Evolutionary conservation across 139 green algal species (phyloP), one percentile per base, ranked within the genome.

Genomic region (Chlamydomonas applanata): DNA sequence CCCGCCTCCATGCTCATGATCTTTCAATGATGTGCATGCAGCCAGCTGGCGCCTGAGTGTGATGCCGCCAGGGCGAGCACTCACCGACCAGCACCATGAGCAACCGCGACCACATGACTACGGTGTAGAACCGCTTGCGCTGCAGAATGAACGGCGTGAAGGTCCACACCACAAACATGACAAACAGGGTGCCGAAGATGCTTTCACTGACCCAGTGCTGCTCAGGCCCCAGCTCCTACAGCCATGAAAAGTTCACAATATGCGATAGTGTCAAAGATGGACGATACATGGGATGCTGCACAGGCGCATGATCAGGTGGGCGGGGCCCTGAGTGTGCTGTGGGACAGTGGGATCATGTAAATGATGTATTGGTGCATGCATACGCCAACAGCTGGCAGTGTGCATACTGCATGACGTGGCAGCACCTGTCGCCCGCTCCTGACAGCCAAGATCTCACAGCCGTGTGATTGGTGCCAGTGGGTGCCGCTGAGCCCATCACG

Each of bases 71-170:
- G 67, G 20, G 32, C n/a, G 7, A 24, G 57, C 25, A 52, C 78
- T 72, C 32, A 86, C 80, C 76, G 3, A 82, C 76, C 7, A 86
- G 83, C 9, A 96, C 88, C 77, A 90, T 93, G 2, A 97, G 86
- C 4, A 95, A 67, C 1, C 90, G 81, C 2, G 85, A 83, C 78
- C 87, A 96, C 59, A 97, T 70, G 1, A 97, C 86, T 0, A 85
- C 90, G 0, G 93, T 97, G 88, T 97, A 97, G 69, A 97, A 97
- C 7, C 87, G 82, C 69, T 96, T 95, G 16, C 85, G 82, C 16
- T 79, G 62, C 14, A 84, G 79, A 3, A 97, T 75, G 71, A 97
- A 97, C 3, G 93, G 93, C 4, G 90, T 89, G 69, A 97, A 94
- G 13, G 84, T 89, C 93, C 93, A 97, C 40, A 96, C 25, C 9